Base-by-base conservation (phyloP, 352 stramenopile genomes). In the Phytophthora ramorum region DNA sequence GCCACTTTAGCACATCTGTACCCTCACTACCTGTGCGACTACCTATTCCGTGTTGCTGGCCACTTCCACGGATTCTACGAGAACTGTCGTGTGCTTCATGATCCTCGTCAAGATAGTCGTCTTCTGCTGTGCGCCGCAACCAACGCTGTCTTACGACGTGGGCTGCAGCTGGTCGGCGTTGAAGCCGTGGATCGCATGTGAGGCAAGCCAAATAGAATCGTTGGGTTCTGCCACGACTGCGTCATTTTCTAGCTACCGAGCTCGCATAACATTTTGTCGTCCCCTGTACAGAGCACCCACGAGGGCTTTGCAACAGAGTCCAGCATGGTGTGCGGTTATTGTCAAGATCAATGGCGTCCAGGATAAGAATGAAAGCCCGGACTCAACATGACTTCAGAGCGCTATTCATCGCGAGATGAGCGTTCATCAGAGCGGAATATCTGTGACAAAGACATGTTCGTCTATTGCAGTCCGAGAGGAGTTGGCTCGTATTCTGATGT, bases 1-100 rank as follows among this genome's bases (percentile, higher is more conserved):
- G 57, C 69, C 10, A 69, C 83, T 13, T 66, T 90, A 54, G 66
- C 75, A 14, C 78, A 93, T 19, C 68, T 93, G 64, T 81, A 87
- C 44, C 84, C 87, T 45, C 85, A 94, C 58, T 85, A 84, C 43
- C 60, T 96, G 53, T 93, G 85, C 68, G 85, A 93, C 61, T 96
- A 94, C 57, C 63, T 96, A 20, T 96, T 92, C 70, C 83, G 85
- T 49, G 74, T 96, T 45, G 83, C 83, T 19, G 75, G 71, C 52
- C 79, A 92, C 26, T 94, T 96, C 69, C 87, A 96, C 64, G 65
- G 68, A 16, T 96, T 96, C 46, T 94, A 94, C 50, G 85, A 94
- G 66, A 78, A 87, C 26, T 96, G 87, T 58, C 85, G 81, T 17
- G 87, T 96, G 35, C 56, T 93, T 35, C 66, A 81, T 28, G 76